Evolutionary conservation across 208 protist species (phyloP).

Genomic region (Perkinsela sp.): DNA sequence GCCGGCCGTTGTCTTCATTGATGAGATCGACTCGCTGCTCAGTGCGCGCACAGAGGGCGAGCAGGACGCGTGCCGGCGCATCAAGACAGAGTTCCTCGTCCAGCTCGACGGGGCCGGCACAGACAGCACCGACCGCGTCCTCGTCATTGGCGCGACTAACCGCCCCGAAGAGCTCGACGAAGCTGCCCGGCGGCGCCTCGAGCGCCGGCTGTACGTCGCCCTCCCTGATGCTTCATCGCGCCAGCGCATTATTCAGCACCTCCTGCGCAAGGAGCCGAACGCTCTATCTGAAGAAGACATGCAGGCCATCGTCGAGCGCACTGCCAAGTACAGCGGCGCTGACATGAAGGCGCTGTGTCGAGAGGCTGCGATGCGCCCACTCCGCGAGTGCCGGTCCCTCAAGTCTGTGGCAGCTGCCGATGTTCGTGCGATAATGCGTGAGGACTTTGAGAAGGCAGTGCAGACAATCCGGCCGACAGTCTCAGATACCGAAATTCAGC

Average conservation of each 20-base stretch:
- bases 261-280: conserved; percentile 27
- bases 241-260: conserved; percentile 44
- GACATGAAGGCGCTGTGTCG: conserved; percentile 64
- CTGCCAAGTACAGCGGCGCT: conserved; percentile 60
- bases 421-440: conserved; percentile 14
- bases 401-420: conserved; percentile 11
- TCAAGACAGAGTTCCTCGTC: conserved; percentile 97
- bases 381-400: conserved; percentile 22
- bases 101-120: conserved; percentile 72
- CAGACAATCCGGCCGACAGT: conserved; percentile 43
- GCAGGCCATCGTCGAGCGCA: conserved; percentile 21
- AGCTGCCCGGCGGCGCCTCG: conserved; percentile 55
- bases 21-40: conserved; percentile 79
- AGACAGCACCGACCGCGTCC: conserved; percentile 41
- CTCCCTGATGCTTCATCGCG: conserved; percentile 33
- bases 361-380: conserved; percentile 61
- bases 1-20: conserved; percentile 74
- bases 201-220: conserved; percentile 72
- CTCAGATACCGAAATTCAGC: conserved; percentile 18
- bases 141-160: conserved; percentile 73
- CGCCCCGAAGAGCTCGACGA: conserved; percentile 72
- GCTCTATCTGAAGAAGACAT: conserved; percentile 40
- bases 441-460: conserved; percentile 39
- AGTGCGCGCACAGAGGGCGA: conserved; percentile 41
- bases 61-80: conserved; percentile 69